Evolutionary conservation across 2,329 filamentous ascomycete species (phyloP).

Genomic region (Xylariaceae sp.): DNA sequence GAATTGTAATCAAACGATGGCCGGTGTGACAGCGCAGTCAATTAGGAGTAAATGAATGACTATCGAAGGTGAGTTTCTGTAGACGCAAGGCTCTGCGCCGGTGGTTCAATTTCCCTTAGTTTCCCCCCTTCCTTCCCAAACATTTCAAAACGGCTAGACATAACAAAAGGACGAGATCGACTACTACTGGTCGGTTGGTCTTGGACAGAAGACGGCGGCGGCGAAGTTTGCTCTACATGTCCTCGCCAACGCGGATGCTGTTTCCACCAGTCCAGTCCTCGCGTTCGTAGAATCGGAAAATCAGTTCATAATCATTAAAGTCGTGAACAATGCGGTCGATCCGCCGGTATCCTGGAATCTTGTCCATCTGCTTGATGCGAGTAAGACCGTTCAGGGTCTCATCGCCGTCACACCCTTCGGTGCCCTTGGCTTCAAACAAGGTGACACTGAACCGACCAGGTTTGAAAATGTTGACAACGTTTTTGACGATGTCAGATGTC

Average conservation of each 20-base stretch:
- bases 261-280: slow-evolving; percentile 64
- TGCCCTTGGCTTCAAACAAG: slow-evolving; percentile 81
- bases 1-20: slow-evolving; percentile 1
- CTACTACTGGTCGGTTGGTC: slow-evolving; percentile 4
- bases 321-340: slow-evolving; percentile 96
- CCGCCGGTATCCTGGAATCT: slow-evolving; percentile 77
- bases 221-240: slow-evolving; percentile 28
- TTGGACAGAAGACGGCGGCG: slow-evolving; percentile 4
- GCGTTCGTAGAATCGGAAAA: slow-evolving; percentile 94
- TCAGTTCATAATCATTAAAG: slow-evolving; percentile 91
- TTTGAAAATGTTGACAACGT: slow-evolving; percentile 93
- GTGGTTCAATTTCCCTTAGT: slow-evolving; percentile 7
- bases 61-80: slow-evolving; percentile 10
- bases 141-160: not conserved
- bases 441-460: slow-evolving; percentile 97
- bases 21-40: slow-evolving; percentile 13
- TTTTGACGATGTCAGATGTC: slow-evolving; percentile 84
- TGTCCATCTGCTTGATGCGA: slow-evolving; percentile 59
- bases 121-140: not conserved
- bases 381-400: slow-evolving; percentile 32
- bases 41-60: slow-evolving; percentile 13
- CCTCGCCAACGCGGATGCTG: slow-evolving; percentile 50
- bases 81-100: slow-evolving; percentile 1
- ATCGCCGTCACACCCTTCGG: slow-evolving; percentile 39
- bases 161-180: slow-evolving; percentile 14